Base-by-base conservation (phyloP, 2,329 filamentous ascomycete species). In the Apiospora malaysiana region DNA sequence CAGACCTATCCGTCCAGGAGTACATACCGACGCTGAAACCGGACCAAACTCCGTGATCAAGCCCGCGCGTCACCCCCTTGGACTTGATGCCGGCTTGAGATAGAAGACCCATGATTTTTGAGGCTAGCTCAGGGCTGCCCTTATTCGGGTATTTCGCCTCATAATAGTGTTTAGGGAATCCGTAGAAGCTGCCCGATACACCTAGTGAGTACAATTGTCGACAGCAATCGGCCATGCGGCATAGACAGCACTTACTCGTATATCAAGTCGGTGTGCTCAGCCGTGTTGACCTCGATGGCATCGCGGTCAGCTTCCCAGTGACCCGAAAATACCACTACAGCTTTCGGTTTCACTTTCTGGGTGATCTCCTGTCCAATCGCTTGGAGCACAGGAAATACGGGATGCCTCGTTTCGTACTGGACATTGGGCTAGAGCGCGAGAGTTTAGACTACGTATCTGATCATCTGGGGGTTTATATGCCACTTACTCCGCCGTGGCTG, bases 361-460 rank as follows among this genome's bases (percentile, higher is more conserved):
- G 88, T 91, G 77, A 92, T 90, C 73, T 91, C 89, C 3, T 77
- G 81, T 21, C 90, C 90, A 59, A 91, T 68, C 9, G 25, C 46
- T 74, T 91, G 87, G 5, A 94, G 87, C 70, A 91, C 83, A 4
- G 83, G 78, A 76, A 92, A 93, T 12, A 89, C 92, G 0, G 91
- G 90, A 77, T 94, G 92, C 0, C 88, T 78, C 4, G 84, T 88
- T n/a, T 93, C 85, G 76, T 91, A 92, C 85, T 93, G 91, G 46
- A 93, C 85, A 74, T 86, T 89, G 4, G 91, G 92, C 81, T 86
- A 71, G n/a, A 10, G 21, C 10, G 40, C 66, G 37, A 9, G 71
- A 73, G 72, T 75, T 66, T 71, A 71, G 69, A 10, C 23, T 42
- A 37, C 46, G 51, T 10, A 45, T 45, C 12, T 45, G 42, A 45